Conservation (phyloP, 2,329 filamentous ascomycete species). For the Phialemoniopsis sp. region DNA sequence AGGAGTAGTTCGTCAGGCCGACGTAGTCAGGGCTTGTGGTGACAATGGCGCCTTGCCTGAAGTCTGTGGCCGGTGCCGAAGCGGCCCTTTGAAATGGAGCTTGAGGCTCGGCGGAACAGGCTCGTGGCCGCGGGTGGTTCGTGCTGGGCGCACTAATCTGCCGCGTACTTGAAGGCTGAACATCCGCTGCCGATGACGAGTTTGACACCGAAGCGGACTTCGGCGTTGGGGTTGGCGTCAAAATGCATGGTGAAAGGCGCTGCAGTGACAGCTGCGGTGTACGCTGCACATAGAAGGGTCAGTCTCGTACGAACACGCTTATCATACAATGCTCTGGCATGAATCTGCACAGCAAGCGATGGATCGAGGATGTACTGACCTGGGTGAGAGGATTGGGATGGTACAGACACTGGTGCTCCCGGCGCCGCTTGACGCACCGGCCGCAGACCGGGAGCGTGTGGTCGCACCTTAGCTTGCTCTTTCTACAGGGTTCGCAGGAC, state of each 20-base stretch:
- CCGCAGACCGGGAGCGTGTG: constrained; percentile 26
- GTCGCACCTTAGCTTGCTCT: constrained; percentile 27
- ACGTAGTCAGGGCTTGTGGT: constrained; percentile 20
- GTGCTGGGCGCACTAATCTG: too few species aligned
- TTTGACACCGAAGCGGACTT: not conserved
- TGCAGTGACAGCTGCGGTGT: constrained; percentile 8
- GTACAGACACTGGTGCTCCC: constrained; percentile 23
- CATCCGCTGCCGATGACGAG: not conserved
- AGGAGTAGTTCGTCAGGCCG: constrained; percentile 22
- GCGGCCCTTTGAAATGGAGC: constrained; percentile 16
- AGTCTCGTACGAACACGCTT: too few species aligned
- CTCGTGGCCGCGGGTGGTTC: too few species aligned
- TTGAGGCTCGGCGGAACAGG: not conserved
- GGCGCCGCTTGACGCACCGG: constrained; percentile 22
- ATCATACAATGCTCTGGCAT: too few species aligned
- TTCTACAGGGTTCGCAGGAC: constrained; percentile 25
- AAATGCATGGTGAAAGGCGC: constrained; percentile 9
- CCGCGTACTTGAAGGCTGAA: not conserved
- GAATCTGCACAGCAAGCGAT: too few species aligned
- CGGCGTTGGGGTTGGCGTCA: constrained; percentile 12
- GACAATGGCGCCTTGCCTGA: constrained; percentile 10
- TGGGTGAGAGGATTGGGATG: constrained; percentile 25
- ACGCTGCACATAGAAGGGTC: too few species aligned
- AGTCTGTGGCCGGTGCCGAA: constrained; percentile 21
- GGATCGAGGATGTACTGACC: constrained; percentile 13